phyloP scores from a whole-genome alignment of 768 basidiomycete genomes.

The Kwoniella sp. region DNA sequence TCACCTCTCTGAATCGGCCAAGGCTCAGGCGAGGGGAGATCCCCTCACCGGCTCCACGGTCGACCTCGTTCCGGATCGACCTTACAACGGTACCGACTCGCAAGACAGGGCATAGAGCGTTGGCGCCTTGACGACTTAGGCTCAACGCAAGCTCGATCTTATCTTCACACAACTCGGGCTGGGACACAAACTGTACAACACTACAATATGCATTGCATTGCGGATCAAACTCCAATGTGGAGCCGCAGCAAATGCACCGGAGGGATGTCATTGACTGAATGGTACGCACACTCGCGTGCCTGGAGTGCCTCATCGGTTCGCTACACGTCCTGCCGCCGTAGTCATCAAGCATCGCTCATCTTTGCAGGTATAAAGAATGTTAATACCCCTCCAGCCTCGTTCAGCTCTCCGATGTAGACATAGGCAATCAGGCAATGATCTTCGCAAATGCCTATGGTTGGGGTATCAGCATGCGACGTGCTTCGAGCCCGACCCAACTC shows the following conservation, averaged over 20 bases:
- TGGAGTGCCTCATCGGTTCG: too few relatives aligned
- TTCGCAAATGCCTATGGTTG: conserved; percentile 41
- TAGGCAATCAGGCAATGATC: conserved; percentile 48
- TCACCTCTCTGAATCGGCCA: conserved; percentile 32
- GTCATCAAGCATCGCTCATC: conserved; percentile 24
- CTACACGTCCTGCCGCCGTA: not conserved
- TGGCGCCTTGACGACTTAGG: too few relatives aligned
- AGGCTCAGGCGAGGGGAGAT: conserved; percentile 8
- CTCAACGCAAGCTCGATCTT: too few relatives aligned
- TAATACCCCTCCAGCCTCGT: conserved; percentile 46
- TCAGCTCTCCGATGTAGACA: conserved; percentile 49
- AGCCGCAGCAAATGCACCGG: too few relatives aligned
- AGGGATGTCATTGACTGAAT: too few relatives aligned
- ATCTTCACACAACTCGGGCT: too few relatives aligned
- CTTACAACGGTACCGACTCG: too few relatives aligned
- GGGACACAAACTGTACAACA: too few relatives aligned
- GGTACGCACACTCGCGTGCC: too few relatives aligned
- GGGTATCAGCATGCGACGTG: not conserved
- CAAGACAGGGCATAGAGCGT: too few relatives aligned
- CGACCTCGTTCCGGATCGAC: conserved; percentile 8
- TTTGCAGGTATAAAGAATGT: conserved; percentile 49
- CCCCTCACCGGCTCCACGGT: conserved; percentile 1
- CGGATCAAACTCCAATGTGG: too few relatives aligned
- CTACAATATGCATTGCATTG: too few relatives aligned
- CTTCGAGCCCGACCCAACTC: conserved; percentile 1